Evolutionary conservation across 2,329 filamentous ascomycete genomes (phyloP), one percentile per base, ranked within the genome.

Genomic region (Lasiodiplodia sp.): DNA sequence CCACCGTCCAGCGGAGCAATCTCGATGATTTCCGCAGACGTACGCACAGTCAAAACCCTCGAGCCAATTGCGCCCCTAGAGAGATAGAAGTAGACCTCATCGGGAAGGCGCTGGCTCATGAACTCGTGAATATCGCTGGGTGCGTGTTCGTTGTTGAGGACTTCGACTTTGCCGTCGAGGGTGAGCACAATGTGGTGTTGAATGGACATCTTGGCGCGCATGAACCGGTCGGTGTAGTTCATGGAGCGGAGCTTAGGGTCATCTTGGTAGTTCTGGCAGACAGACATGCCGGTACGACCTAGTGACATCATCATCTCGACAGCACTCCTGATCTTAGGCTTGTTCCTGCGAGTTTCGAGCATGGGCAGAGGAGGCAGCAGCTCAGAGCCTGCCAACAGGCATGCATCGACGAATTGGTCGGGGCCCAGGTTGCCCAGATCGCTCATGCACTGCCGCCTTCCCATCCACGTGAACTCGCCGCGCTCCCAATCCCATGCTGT

Each of bases 1-100:
- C 92, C 90, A 56, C 93, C 92, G 70, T 97, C 96, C 66, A 97
- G 84, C 4, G 95, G 96, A n/a, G 95, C 91, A 64, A 89, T 86
- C 64, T 97, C 87, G 37, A 92, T 82, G 68, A 97, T 87, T 77
- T 95, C 90, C 71, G 91, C 89, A 66, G 93, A 91, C 4, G 92
- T 91, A 73, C 97, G 88, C 87, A 90, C 95, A 77, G 91, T 92
- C 14, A 97, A 86, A 47, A 97, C 85, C 58, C 92, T 89, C 28
- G 93, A 86, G 34, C 92, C 89, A 72, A 98, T 88, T 53, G 97
- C 83, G 40, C 93, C 96, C 64, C 88, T 90, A 69, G 93, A 94
- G 62, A 97, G 85, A 78, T 98, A 98, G 79, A 93, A 92, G 78
- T 95, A 94, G 21, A 98, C 85, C 80, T 99, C 96, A 51, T 94